Evolutionary conservation across 257 asterid species (phyloP).

Genomic region (Fraxinus pennsylvanica): DNA sequence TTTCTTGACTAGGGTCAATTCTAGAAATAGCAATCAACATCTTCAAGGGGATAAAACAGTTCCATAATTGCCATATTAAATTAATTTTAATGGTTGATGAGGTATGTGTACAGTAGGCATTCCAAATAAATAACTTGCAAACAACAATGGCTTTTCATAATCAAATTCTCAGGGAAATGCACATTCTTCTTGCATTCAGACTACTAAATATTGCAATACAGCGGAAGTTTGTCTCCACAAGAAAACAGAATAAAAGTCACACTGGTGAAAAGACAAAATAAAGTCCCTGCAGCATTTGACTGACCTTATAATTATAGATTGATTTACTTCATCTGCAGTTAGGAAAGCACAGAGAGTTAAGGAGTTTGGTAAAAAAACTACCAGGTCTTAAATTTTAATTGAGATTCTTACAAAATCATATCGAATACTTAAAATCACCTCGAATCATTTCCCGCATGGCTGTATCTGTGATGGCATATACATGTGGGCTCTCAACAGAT

Average conservation of each 20-base stretch:
- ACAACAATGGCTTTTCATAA: neutral
- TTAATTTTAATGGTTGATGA: neutral
- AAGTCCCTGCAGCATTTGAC: slow-evolving; percentile 27
- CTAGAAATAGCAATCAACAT: neutral
- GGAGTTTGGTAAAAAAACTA: slow-evolving; percentile 23
- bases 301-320: slow-evolving; percentile 96
- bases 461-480: slow-evolving; percentile 91
- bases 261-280: neutral
- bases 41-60: neutral
- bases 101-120: neutral
- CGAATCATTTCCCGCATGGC: slow-evolving; percentile 97
- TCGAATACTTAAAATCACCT: slow-evolving; percentile 52
- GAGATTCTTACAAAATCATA: slow-evolving; percentile 22
- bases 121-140: neutral
- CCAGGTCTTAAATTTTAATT: slow-evolving; percentile 9
- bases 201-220: neutral
- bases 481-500: slow-evolving; percentile 79
- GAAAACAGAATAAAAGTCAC: slow-evolving; percentile 11
- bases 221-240: slow-evolving; percentile 6
- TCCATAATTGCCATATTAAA: neutral
- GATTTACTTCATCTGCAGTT: slow-evolving; percentile 95
- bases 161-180: neutral
- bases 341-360: slow-evolving; percentile 34
- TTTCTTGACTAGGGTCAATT: neutral
- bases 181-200: neutral